Conservation (phyloP, 371 early-diverging fungal species). For the Mortierella sp. region DNA sequence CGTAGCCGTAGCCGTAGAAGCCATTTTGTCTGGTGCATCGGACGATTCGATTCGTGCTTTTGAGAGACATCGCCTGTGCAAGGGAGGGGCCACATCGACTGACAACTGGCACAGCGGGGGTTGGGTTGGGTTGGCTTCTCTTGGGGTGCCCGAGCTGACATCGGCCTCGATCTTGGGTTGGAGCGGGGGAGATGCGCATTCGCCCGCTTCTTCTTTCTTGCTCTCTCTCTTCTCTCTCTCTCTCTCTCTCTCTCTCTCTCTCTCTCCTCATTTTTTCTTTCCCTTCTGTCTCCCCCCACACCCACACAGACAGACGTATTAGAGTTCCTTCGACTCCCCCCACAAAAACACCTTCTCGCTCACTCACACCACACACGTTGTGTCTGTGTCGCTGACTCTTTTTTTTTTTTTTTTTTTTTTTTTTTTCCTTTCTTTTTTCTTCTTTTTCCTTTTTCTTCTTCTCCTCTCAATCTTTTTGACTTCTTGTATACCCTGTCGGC, state of each 20-base stretch:
- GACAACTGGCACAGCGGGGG: neutral
- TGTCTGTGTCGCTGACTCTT: no score
- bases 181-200: neutral
- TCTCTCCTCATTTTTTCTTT: neutral
- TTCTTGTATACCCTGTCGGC: neutral
- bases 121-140: neutral
- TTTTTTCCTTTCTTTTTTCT: neutral
- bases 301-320: no score
- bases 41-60: no score
- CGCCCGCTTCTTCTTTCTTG: neutral
- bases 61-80: no score
- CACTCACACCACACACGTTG: no score
- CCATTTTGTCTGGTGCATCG: no score
- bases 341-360: no score
- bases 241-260: neutral
- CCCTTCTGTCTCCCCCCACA: neutral
- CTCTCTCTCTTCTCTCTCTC: neutral
- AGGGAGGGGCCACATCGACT: neutral
- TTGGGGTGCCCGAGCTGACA: no score
- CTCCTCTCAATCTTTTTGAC: neutral
- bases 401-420: neutral
- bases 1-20: no score
- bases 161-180: no score
- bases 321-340: no score
- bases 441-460: neutral